These are phyloP conservation scores for Ganoderma sp. DNA, from an alignment of 1,284 basidiomycete species.

Conservation along the genomic window DNA sequence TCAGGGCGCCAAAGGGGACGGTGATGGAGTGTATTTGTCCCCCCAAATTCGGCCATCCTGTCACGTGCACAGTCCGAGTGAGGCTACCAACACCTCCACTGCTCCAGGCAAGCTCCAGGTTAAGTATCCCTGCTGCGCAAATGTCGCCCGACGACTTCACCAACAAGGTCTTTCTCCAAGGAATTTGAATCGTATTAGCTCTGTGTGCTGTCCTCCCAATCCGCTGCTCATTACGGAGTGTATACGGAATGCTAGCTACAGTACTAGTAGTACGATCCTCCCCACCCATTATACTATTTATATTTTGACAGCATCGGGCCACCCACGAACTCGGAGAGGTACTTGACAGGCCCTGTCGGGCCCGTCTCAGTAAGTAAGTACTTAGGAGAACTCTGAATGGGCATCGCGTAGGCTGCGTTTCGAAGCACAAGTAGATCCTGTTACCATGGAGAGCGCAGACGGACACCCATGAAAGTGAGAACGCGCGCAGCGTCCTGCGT, in stretches of 20 bases:
- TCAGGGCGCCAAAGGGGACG: constrained; percentile 25
- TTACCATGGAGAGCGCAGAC: constrained; percentile 6
- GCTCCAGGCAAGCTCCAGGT: not conserved
- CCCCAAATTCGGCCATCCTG: constrained; percentile 20
- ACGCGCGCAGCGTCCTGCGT: not conserved
- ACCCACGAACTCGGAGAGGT: not conserved
- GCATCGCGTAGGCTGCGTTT: not conserved
- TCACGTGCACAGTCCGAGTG: constrained; percentile 19
- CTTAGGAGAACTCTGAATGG: not conserved
- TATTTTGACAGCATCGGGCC: not conserved
- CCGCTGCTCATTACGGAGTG: not conserved
- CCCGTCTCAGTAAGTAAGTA: not conserved
- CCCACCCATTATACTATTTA: not conserved
- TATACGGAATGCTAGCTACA: not conserved
- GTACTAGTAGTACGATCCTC: not conserved
- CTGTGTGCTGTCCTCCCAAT: no score
- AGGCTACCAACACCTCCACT: not conserved
- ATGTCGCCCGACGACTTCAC: not conserved
- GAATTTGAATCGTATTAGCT: not conserved
- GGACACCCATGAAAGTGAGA: not conserved
- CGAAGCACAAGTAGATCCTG: not conserved
- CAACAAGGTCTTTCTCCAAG: not conserved
- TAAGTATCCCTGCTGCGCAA: not conserved
- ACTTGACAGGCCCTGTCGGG: not conserved
- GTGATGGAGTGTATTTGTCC: constrained; percentile 33